Evolutionary conservation across 2,329 filamentous ascomycete genomes (phyloP).

Genomic region (Fusarium torreyae): DNA sequence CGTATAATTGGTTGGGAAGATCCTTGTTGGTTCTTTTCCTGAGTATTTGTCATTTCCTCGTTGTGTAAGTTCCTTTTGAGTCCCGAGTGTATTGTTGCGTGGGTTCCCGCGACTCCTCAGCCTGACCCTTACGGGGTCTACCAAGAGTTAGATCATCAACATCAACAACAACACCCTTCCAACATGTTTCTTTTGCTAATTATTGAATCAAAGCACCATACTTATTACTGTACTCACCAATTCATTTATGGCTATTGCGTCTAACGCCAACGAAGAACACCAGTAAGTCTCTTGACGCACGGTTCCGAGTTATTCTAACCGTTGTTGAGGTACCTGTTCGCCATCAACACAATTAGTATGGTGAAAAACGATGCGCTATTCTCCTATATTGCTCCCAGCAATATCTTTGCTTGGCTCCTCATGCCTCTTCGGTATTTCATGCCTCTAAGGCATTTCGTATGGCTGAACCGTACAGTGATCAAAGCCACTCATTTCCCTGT

Average conservation of each 20-base stretch:
- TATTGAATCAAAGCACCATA: conserved; percentile 73
- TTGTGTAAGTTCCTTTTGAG: conserved; percentile 70
- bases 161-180: no score
- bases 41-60: conserved; percentile 94
- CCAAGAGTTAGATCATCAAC: no score
- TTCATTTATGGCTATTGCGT: conserved; percentile 94
- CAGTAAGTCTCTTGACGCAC: conserved; percentile 62
- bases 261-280: conserved; percentile 94
- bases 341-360: conserved; percentile 97
- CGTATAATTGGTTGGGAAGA: conserved; percentile 85
- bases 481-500: conserved; percentile 92
- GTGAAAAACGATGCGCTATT: conserved; percentile 98
- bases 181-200: conserved; percentile 15
- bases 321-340: conserved; percentile 80
- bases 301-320: conserved; percentile 14
- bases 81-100: no score
- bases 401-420: conserved; percentile 91
- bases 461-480: conserved; percentile 90
- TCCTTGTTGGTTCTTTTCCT: conserved; percentile 84
- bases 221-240: conserved; percentile 96
- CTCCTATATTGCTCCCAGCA: conserved; percentile 92
- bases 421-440: conserved; percentile 87
- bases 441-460: conserved; percentile 85
- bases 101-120: no score
- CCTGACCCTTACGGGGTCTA: no score